Base-by-base conservation (phyloP, 192 early-diverging fungal genomes). In the Mortierella claussenii region DNA sequence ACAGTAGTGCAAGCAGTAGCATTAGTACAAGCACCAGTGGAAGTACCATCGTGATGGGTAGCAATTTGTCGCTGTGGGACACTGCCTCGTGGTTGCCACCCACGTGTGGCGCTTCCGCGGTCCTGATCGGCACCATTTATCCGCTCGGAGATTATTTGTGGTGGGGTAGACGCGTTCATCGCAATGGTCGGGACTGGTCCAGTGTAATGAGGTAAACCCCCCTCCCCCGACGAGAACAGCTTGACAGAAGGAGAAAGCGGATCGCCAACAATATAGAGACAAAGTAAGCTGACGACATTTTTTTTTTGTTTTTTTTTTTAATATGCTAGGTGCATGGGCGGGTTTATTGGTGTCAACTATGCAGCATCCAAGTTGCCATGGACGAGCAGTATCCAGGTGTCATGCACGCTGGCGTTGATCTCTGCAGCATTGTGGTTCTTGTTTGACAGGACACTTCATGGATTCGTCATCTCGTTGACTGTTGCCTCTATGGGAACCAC, bases 371-470 rank as follows among this genome's bases (percentile, higher is more conserved):
- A 90, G 69, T 60, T 91, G 13, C 78, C 88, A 6, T 88, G 86
- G 88, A 85, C 80, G 3, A 82, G 79, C 65, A 80, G 70, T 55
- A 48, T 85, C 21, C 89, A 91, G 50, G 85, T 91, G 17, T 89
- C 83, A 32, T 67, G 87, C 18, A 85, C 86, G 18, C 55, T 89
- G 26, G 83, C 83, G 1, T 34, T 92, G 34, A 83, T 90, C 21
- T 83, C 85, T 24, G 52, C 88, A 13, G 89, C 80, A 31, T 63
- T 91, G 30, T 92, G 91, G 91, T 86, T 90, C 64, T 50, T 90
- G 30, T 92, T 92, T 84, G 91, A 92, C 68, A 52, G 88, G 43
- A 91, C 90, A 10, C 46, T 70, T 43, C 88, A 90, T 54, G 91
- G 91, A 55, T 90, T 91, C 55, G 15, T 85, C 30, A 65, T 90